Conservation (phyloP, 768 basidiomycete genomes). For the Scleroderma citrinum region DNA sequence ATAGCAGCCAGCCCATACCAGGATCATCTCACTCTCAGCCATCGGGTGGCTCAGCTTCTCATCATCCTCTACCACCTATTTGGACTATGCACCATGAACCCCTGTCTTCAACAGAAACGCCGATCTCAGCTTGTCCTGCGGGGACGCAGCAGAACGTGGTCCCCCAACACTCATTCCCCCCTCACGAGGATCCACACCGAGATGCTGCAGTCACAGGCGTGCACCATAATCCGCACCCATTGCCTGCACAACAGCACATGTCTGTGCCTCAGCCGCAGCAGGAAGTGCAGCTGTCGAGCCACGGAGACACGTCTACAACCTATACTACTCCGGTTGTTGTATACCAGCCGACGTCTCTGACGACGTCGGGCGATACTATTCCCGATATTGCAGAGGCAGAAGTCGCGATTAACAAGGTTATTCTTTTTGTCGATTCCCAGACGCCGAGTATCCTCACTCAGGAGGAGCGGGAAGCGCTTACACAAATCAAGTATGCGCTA, state of each 20-base stretch:
- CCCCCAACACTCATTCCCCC: conserved; percentile 25
- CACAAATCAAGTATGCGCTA: conserved; percentile 45
- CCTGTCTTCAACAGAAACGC: conserved; percentile 20
- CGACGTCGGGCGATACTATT: conserved; percentile 25
- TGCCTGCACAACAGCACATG: conserved; percentile 26
- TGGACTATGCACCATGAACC: conserved; percentile 30
- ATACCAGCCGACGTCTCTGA: conserved; percentile 29
- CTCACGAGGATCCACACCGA: conserved; percentile 23
- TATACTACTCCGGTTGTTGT: conserved; percentile 27
- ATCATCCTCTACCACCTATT: conserved; percentile 28
- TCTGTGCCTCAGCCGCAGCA: conserved; percentile 18
- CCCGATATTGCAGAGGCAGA: conserved; percentile 48
- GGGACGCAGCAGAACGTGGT: conserved; percentile 24
- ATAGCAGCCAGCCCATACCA: conserved; percentile 19
- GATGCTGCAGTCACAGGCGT: conserved; percentile 21
- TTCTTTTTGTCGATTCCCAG: conserved; percentile 45
- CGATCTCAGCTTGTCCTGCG: conserved; percentile 28
- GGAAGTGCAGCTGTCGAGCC: conserved; percentile 23
- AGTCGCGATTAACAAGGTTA: conserved; percentile 47
- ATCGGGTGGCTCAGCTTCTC: conserved; percentile 16
- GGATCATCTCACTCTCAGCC: conserved; percentile 27
- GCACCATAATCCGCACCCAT: conserved; percentile 24
- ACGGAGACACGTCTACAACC: conserved; percentile 16
- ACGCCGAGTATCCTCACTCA: conserved; percentile 23
- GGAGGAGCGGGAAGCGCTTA: conserved; percentile 37